A percentile compares a stretch with the other conserved stretches of the same genome.
Conservation (phyloP, 1,139 yeast species). For the Scheffersomyces quercinus region DNA sequence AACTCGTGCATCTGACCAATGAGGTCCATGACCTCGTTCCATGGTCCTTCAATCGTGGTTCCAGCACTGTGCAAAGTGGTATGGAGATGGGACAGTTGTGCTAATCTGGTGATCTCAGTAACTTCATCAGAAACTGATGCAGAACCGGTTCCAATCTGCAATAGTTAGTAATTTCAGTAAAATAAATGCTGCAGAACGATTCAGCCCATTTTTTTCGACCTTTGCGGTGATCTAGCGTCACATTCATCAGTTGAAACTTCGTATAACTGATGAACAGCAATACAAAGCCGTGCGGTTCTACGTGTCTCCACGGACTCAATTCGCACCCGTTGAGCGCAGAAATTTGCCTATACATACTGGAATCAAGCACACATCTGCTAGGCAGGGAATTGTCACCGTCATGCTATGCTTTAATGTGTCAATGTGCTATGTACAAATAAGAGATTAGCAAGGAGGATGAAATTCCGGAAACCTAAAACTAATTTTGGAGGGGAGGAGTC, state of each 20-base stretch:
- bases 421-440: too few relatives aligned
- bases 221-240: too few relatives aligned
- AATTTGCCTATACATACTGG: constrained; percentile 49
- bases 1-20: constrained; percentile 79
- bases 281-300: too few relatives aligned
- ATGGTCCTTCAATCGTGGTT: constrained; percentile 89
- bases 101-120: constrained; percentile 62
- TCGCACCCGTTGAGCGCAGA: too few relatives aligned
- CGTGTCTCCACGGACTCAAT: too few relatives aligned
- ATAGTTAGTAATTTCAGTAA: constrained; percentile 6
- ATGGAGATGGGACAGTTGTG: constrained; percentile 60
- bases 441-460: too few relatives aligned
- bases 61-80: constrained; percentile 86
- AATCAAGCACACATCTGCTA: constrained; percentile 80
- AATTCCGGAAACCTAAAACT: too few relatives aligned
- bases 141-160: constrained; percentile 71
- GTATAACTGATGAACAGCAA: too few relatives aligned
- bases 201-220: too few relatives aligned
- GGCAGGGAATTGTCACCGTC: constrained; percentile 57
- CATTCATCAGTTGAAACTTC: too few relatives aligned
- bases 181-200: not conserved
- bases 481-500: not conserved
- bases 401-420: constrained; percentile 4
- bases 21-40: constrained; percentile 79
- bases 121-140: constrained; percentile 83